phyloP scores from a whole-genome alignment of 2,329 filamentous ascomycete species.

The Onygenales sp. region DNA sequence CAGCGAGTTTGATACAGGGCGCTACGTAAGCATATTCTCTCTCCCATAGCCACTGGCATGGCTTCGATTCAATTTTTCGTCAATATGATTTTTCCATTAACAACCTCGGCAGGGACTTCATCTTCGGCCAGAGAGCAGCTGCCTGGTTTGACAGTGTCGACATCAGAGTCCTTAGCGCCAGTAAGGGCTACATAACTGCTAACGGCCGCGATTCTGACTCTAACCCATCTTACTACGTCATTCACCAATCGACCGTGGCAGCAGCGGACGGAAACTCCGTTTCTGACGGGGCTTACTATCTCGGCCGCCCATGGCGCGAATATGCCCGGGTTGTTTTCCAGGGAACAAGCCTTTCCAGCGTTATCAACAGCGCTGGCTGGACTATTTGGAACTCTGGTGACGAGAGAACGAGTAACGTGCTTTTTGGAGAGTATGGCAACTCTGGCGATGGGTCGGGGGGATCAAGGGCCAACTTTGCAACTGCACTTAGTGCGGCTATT shows the following conservation, averaged over 20 bases:
- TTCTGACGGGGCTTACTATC: slow-evolving; percentile 33
- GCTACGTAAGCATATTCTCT: slow-evolving; percentile 28
- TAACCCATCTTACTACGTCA: slow-evolving; percentile 43
- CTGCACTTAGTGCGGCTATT: slow-evolving; percentile 31
- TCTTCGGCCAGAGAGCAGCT: slow-evolving; percentile 46
- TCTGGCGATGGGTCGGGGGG: slow-evolving; percentile 47
- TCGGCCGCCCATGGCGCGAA: slow-evolving; percentile 41
- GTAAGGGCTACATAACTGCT: slow-evolving; percentile 38
- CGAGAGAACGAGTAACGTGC: slow-evolving; percentile 38
- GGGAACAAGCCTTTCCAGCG: slow-evolving; percentile 6
- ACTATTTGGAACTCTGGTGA: background rate
- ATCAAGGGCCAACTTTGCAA: slow-evolving; percentile 42
- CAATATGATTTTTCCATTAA: no score
- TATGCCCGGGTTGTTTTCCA: slow-evolving; percentile 43
- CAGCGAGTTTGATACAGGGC: slow-evolving; percentile 47
- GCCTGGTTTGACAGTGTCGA: slow-evolving; percentile 44
- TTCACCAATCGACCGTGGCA: slow-evolving; percentile 43
- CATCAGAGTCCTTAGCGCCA: slow-evolving; percentile 37
- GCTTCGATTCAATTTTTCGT: background rate
- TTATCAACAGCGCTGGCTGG: slow-evolving; percentile 7
- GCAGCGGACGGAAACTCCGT: slow-evolving; percentile 23
- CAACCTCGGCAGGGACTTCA: slow-evolving; percentile 37
- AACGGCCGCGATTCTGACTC: slow-evolving; percentile 32
- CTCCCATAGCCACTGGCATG: background rate
- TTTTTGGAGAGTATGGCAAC: slow-evolving; percentile 52